A percentile compares a stretch with the other conserved stretches of the same genome.
Evolutionary conservation across 108 stramenopile species (phyloP).

Genomic region (Thalassiosira profunda): DNA sequence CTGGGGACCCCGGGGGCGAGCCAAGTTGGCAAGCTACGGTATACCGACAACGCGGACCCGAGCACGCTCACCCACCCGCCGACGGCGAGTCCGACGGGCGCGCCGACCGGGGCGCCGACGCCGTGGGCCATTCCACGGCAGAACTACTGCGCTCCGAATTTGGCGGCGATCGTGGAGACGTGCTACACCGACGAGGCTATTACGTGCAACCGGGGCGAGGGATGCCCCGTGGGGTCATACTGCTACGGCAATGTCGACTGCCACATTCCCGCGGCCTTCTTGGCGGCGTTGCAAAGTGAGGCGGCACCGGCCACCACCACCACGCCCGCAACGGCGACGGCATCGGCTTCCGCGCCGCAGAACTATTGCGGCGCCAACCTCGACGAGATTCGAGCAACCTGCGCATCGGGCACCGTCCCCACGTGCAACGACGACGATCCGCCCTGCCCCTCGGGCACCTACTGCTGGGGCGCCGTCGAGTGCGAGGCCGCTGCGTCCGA

Average conservation of each 20-base stretch:
- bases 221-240: not conserved
- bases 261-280: too few species aligned
- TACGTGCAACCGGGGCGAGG: conserved; percentile 9
- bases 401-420: not conserved
- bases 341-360: not conserved
- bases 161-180: not conserved
- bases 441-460: not conserved
- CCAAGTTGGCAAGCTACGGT: conserved; percentile 5
- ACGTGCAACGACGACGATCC: conserved; percentile 7
- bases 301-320: too few species aligned
- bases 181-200: not conserved
- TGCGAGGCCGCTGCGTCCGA: not conserved
- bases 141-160: not conserved
- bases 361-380: conserved; percentile 1
- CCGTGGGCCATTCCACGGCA: not conserved
- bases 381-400: not conserved
- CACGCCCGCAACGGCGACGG: not conserved
- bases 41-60: not conserved
- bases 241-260: conserved; percentile 4
- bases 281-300: too few species aligned
- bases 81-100: not conserved
- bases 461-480: conserved; percentile 3
- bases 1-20: conserved; percentile 3
- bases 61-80: not conserved
- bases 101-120: not conserved